A percentile compares a stretch with the other conserved stretches of the same genome.
Evolutionary conservation across 2,329 filamentous ascomycete species (phyloP).

Genomic region (Claviceps lovelessii): DNA sequence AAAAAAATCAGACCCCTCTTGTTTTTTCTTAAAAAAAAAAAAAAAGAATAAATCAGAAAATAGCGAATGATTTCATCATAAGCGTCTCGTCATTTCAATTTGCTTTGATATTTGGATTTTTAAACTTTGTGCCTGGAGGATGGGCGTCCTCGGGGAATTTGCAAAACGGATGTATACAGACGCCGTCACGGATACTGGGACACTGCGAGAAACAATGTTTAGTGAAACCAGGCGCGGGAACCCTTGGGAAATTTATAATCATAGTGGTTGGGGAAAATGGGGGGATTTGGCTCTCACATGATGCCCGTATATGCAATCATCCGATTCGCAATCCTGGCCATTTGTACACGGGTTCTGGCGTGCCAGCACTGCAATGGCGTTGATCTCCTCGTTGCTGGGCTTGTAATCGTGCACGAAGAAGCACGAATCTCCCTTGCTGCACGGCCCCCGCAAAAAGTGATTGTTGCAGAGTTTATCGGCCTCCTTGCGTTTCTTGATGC

Average conservation of each 20-base stretch:
- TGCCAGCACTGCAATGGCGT: conserved; percentile 40
- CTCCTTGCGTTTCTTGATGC: conserved; percentile 40
- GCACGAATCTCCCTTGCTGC: conserved; percentile 39
- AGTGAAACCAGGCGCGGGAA: too few relatives aligned
- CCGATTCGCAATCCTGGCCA: conserved; percentile 42
- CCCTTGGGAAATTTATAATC: neutral
- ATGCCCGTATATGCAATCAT: conserved; percentile 49
- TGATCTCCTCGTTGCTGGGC: conserved; percentile 37
- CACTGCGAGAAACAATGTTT: conserved; percentile 25
- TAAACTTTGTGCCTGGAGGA: conserved; percentile 42
- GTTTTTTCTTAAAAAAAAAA: neutral
- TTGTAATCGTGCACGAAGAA: conserved; percentile 43
- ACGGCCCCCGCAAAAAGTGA: conserved; percentile 44
- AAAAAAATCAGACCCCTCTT: neutral
- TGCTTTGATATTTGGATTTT: conserved; percentile 19
- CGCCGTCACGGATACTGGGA: conserved; percentile 35
- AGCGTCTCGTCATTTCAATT: conserved; percentile 12
- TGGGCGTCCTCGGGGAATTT: conserved; percentile 39
- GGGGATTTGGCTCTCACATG: conserved; percentile 29
- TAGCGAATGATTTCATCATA: neutral
- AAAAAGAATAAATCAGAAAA: neutral
- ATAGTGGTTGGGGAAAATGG: neutral
- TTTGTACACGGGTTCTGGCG: conserved; percentile 43
- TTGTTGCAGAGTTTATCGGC: conserved; percentile 47
- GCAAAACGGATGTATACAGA: conserved; percentile 41